Evolutionary conservation across 2,329 filamentous ascomycete genomes (phyloP).

Genomic region (Aspergillus pseudoviridinutans): DNA sequence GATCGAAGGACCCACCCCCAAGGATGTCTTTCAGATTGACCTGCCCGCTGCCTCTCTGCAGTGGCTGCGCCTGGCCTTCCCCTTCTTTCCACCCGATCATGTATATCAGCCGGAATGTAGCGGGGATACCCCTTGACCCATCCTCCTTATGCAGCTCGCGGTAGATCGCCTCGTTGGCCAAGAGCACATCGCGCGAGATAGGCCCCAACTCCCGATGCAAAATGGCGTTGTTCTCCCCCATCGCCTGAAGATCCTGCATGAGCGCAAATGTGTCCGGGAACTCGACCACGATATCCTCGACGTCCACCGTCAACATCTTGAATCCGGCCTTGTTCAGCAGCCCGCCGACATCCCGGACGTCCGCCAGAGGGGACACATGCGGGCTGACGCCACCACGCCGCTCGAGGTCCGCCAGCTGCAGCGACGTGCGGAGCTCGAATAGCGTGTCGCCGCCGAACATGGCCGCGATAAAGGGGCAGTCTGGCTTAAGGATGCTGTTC

Average conservation of each 20-base stretch:
- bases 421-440: slow-evolving; percentile 85
- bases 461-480: slow-evolving; percentile 85
- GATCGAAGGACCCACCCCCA: slow-evolving; percentile 42
- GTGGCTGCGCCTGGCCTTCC: slow-evolving; percentile 70
- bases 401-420: slow-evolving; percentile 90
- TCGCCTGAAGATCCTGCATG: slow-evolving; percentile 90
- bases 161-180: slow-evolving; percentile 88
- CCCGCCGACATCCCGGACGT: slow-evolving; percentile 87
- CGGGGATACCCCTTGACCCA: slow-evolving; percentile 64
- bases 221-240: slow-evolving; percentile 93
- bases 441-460: slow-evolving; percentile 96
- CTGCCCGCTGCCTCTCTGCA: slow-evolving; percentile 79
- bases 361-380: slow-evolving; percentile 84
- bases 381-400: slow-evolving; percentile 86
- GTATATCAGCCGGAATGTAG: slow-evolving; percentile 92
- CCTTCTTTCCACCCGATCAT: slow-evolving; percentile 99
- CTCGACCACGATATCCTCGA: slow-evolving; percentile 95
- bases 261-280: slow-evolving; percentile 86
- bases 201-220: slow-evolving; percentile 76
- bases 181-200: slow-evolving; percentile 74
- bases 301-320: slow-evolving; percentile 92
- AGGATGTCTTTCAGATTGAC: slow-evolving; percentile 83
- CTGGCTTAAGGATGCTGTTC: slow-evolving; percentile 82
- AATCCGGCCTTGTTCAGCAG: slow-evolving; percentile 84
- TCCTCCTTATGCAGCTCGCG: slow-evolving; percentile 78